Conservation (phyloP, 2,329 filamentous ascomycete species). For the Fusarium buharicum region DNA sequence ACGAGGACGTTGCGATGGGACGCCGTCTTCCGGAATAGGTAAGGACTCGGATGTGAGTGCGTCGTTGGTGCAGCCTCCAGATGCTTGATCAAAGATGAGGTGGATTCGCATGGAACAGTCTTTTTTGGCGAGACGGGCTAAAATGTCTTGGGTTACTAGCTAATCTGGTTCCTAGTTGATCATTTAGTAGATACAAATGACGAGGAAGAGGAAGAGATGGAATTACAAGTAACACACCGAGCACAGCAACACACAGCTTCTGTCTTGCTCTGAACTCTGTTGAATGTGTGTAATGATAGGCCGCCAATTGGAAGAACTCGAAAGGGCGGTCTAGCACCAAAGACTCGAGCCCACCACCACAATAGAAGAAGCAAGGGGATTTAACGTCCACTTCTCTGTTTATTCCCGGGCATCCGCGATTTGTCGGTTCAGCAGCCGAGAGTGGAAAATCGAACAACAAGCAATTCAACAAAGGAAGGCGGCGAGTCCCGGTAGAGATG, state of each 20-base stretch:
- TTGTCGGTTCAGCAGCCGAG: slow-evolving; percentile 35
- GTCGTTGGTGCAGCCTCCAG: slow-evolving; percentile 30
- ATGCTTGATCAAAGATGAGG: slow-evolving; percentile 25
- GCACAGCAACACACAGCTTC: slow-evolving; percentile 12
- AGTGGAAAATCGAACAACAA: slow-evolving; percentile 23
- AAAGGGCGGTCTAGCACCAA: slow-evolving; percentile 45
- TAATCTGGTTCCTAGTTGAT: slow-evolving; percentile 3
- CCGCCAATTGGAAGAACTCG: slow-evolving; percentile 49
- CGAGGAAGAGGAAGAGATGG: background rate
- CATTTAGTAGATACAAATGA: background rate
- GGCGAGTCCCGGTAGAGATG: slow-evolving; percentile 7
- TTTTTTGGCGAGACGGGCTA: slow-evolving; percentile 26
- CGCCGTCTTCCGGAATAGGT: slow-evolving; percentile 40
- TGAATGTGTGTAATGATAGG: slow-evolving; percentile 45
- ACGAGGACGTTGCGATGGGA: slow-evolving; percentile 11
- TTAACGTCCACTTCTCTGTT: slow-evolving; percentile 23
- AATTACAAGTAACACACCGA: slow-evolving; percentile 11
- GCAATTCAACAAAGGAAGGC: slow-evolving; percentile 6
- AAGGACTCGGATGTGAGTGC: slow-evolving; percentile 33
- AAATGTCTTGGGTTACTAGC: slow-evolving; percentile 21
- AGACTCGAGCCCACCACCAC: slow-evolving; percentile 32
- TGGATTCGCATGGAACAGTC: slow-evolving; percentile 16
- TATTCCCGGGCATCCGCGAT: slow-evolving; percentile 26
- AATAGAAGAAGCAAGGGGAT: background rate
- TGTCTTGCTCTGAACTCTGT: slow-evolving; percentile 3